Evolutionary conservation across 495 filamentous ascomycete species (phyloP), one percentile per base, ranked within the genome.

Genomic region (Podospora fimiseda): DNA sequence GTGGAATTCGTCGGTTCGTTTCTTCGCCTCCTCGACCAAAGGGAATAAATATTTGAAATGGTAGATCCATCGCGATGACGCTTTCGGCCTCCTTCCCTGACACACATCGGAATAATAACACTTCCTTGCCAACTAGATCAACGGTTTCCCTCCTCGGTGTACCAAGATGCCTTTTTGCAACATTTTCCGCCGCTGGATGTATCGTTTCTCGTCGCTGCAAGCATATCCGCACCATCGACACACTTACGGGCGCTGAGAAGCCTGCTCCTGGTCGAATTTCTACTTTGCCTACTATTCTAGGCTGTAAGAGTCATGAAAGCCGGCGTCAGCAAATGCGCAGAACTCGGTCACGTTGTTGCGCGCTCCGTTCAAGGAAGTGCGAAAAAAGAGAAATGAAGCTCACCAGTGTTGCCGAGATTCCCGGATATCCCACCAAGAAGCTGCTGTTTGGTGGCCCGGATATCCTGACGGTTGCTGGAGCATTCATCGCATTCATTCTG

Each of bases 361-460:
- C n/a, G n/a, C n/a, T n/a, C n/a, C n/a, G n/a, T n/a, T n/a, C n/a
- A n/a, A n/a, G n/a, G n/a, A n/a, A 21, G 50, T 49, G 55, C 50
- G 43, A 57, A 39, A 33, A 22, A 30, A 21, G 18, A 22, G 15
- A 50, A 20, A 16, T 21, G 18, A 47, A 24, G 73, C 85, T 78
- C 76, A 96, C 91, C 84, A 96, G 75, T 3, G 94, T 98, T 58
- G 93, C 94, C 27, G 94, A 96, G 69, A 98, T 97, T 55, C 93
- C 93, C 5, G 93, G 93, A 69, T 98, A 98, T 44, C 93, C 93
- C 56, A 97, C 89, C 56, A 97, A 76, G 63, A 92, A 96, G 70
- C 89, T 92, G 72, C 89, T 93, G 75, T 98, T 98, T 59, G 93
- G 89, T 59, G 90, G 92, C 59, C 93, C 93, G 64, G 89, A 94